phyloP scores from a whole-genome alignment of 2,329 filamentous ascomycete genomes.

The Rhinocladiella similis region DNA sequence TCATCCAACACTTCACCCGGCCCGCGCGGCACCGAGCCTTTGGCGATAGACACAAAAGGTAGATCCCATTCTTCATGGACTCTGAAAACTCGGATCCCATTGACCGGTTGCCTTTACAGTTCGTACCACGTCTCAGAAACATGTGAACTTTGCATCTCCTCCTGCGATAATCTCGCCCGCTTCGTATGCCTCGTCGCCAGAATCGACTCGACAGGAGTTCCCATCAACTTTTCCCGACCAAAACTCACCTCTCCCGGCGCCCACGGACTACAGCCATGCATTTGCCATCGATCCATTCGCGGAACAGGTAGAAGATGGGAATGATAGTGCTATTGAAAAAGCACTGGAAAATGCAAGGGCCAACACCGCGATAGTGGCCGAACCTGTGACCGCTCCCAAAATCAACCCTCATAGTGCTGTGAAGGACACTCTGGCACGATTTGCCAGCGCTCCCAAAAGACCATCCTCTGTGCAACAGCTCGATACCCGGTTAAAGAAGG shows the following conservation, averaged over 20 bases:
- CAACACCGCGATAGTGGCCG: conserved; percentile 22
- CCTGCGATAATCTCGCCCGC: conserved; percentile 28
- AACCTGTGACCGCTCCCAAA: conserved; percentile 5
- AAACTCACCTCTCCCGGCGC: conserved; percentile 4
- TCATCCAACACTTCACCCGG: conserved; percentile 27
- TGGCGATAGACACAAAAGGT: conserved; percentile 29
- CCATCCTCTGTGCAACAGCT: not conserved
- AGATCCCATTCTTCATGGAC: not conserved
- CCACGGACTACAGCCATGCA: conserved; percentile 30
- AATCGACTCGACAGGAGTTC: conserved; percentile 27
- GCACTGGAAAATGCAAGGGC: conserved; percentile 30
- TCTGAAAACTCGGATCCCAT: not conserved
- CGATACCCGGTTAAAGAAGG: conserved; percentile 6
- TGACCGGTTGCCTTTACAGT: conserved; percentile 10
- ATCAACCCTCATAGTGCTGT: conserved; percentile 17
- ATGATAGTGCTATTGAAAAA: conserved; percentile 32
- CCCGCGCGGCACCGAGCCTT: conserved; percentile 22
- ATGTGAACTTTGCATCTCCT: conserved; percentile 29
- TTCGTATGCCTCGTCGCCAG: conserved; percentile 29
- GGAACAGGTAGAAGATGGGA: conserved; percentile 32
- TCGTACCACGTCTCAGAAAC: conserved; percentile 19
- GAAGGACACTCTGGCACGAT: conserved; percentile 26
- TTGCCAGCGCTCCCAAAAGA: conserved; percentile 21
- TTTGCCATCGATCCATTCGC: conserved; percentile 41
- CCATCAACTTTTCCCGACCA: conserved; percentile 16